Base-by-base conservation (phyloP, 73 alveolate genomes). In the Paramecium bursaria region DNA sequence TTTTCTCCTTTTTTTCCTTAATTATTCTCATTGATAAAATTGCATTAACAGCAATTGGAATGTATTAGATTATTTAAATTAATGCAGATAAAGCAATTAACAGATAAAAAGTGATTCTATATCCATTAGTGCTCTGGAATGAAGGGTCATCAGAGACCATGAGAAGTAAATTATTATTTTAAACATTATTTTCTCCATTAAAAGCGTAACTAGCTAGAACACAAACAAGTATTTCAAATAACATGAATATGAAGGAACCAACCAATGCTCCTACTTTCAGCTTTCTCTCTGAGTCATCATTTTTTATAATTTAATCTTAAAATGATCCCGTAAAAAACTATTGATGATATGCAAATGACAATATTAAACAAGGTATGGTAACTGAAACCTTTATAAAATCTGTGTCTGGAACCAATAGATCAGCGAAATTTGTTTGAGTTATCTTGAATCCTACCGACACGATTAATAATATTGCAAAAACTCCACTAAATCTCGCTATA, bases 281-380 rank as follows among this genome's bases (percentile, higher is more conserved):
- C 44, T 67, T 67, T 23, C 21, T 67, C 44, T 67, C 82, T 14
- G 44, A 11, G 17, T 57, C 76, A 67, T 67, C 82, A 67, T 67
- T 57, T 13, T 39, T 67, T 7, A 39, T 47, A 35, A 67, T 25
- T 67, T 44, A 42, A 3, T 67, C 82, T 33, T 42, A 35, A 4
- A 25, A 44, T 67, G 14, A 25, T 5, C 82, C 82, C 1, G 82
- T 67, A 67, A 67, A 67, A 42, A 67, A 67, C 17, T 39, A 17
- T 67, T 42, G 44, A 17, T 67, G 55, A 67, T 67, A 67, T 2
- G 82, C 82, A 67, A 67, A 67, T 1, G 82, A 53, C 55, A 67
- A 25, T 10, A 67, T 15, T 9, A 67, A 21, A 7, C 50, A 25
- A 10, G 82, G 82, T 0, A 47, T 67, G 17, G 60, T 31, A 7